Base-by-base conservation (phyloP, 306 rosid species). In the Quercus gilva region DNA sequence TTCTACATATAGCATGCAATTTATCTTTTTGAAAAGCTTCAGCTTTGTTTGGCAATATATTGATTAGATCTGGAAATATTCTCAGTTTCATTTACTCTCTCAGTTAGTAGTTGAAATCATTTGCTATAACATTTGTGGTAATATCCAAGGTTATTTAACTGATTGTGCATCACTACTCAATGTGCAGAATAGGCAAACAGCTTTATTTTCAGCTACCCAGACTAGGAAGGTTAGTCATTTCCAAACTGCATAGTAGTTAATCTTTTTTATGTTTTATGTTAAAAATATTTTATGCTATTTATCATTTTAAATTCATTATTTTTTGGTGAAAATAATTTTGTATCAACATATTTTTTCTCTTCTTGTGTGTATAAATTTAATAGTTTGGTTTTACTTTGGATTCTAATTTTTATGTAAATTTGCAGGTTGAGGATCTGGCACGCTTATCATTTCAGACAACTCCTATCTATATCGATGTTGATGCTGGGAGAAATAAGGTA, bases 121-220 rank as follows among this genome's bases (percentile, higher is more conserved):
- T n/a, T 58, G 29, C 15, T 26, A 29, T 72, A n/a, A 78, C 9
- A 49, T 37, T 31, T 67, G 49, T 75, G 59, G 28, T 21, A 73
- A 58, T 20, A 20, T 58, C 45, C 33, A 26, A 52, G 71, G 10
- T 57, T 41, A 75, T 9, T 65, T 31, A 71, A 58, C 79, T 85
- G 76, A 84, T 75, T 80, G 25, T 67, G 55, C 53, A 63, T 78
- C 81, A 75, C 28, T 74, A 76, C 55, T 76, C 51, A 60, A 78
- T 85, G 53, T 81, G 88, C 99, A 94, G 99, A 80, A 80, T 84
- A 88, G 99, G 86, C 98, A 93, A 87, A 91, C 98, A 26, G 93
- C 98, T 81, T 88, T 95, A 76, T 95, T 95, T 82, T 95, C 99
- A 37, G 98, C 99, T n/a, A 95, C 98, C 41, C 99, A 95, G 82